Conservation (phyloP, 139 green algal species). For the Gonium pectorale region DNA sequence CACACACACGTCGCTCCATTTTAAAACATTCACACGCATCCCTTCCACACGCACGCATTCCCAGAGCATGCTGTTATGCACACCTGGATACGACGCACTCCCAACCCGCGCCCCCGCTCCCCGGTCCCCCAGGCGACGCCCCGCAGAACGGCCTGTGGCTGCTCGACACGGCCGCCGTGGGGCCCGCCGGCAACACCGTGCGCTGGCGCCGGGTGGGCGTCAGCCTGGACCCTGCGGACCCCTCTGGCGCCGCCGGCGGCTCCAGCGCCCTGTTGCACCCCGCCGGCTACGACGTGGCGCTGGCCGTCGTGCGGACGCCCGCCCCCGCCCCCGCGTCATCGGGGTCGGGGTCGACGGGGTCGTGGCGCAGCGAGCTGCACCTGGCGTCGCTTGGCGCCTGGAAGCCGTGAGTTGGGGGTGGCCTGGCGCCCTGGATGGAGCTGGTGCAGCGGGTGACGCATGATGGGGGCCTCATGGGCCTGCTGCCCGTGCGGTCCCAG, state of each 20-base stretch:
- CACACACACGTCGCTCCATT: too few relatives aligned
- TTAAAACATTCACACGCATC: too few relatives aligned
- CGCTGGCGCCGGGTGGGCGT: neutral
- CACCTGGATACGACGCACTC: neutral
- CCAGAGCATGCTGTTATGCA: too few relatives aligned
- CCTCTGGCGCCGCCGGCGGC: too few relatives aligned
- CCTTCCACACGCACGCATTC: too few relatives aligned
- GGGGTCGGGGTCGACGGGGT: too few relatives aligned
- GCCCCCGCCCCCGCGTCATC: too few relatives aligned
- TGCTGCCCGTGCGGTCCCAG: too few relatives aligned
- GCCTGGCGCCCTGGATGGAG: too few relatives aligned
- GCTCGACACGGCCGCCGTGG: neutral
- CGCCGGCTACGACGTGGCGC: neutral
- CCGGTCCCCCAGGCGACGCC: neutral
- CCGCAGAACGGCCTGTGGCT: constrained; percentile 7
- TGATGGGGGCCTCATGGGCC: too few relatives aligned
- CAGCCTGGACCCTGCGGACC: neutral
- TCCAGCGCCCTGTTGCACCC: neutral
- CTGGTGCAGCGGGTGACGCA: too few relatives aligned
- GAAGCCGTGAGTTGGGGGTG: constrained; percentile 7
- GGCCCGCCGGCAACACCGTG: neutral
- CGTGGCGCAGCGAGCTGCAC: neutral
- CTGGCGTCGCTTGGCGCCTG: neutral
- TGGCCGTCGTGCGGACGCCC: neutral
- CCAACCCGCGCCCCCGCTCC: too few relatives aligned